Base-by-base conservation (phyloP, 164 flowering plant genomes). In the Nymphaea colorata region DNA sequence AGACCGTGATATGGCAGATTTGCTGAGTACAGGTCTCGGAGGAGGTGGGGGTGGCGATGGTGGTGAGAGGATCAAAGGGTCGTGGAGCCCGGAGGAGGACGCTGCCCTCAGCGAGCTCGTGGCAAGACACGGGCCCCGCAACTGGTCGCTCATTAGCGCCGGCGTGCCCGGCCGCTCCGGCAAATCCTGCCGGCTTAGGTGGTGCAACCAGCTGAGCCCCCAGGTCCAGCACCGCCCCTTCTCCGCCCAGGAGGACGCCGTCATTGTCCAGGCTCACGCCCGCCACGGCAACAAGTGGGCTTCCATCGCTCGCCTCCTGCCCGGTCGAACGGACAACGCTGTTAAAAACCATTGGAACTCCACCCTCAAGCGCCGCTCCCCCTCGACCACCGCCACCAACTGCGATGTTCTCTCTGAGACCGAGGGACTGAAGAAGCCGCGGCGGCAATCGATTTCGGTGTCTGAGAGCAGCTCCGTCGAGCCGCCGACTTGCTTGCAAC, bases 151-250 rank as follows among this genome's bases (percentile, higher is more conserved):
- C 43, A 85, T 86, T 15, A 80, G 86, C 74, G 44, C 81, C 4
- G 83, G 83, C 42, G 82, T 88, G 6, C 87, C 88, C 0, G 91
- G 94, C 1, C 71, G 89, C 0, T 83, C 89, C 4, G 93, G 93
- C 10, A 90, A 90, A 73, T 90, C 96, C 0, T 88, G 94, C 72
- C 71, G 93, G 12, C 72, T 90, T 5, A 72, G 96, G 66, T 90
- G 96, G 93, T 86, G 88, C 69, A 90, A 90, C 42, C 96, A 88
- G 79, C 87, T 90, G 0, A 82, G 86, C 62, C 96, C 96, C 0
- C 36, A 41, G 1, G 93, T 90, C 12, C 84, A 85, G 67, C 93
- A 84, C 78, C 83, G 84, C 4, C 87, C 87, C 0, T 90, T 90
- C 51, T 72, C 84, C 3, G 77, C 79, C 0, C 76, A 71, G 5